Base-by-base conservation (phyloP, 306 rosid species). In the cucumber (Cucumis sativus) region DNA sequence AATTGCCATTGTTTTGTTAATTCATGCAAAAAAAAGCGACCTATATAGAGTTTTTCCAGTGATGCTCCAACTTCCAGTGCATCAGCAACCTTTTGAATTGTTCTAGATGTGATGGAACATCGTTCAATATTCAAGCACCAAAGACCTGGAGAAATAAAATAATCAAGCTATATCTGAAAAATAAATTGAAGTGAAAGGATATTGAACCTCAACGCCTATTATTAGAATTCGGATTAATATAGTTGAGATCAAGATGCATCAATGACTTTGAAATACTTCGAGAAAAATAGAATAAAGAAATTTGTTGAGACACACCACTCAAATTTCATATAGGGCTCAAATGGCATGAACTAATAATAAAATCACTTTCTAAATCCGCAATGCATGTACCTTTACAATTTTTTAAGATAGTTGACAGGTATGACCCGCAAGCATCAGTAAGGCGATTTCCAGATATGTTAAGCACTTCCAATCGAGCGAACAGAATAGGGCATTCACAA, bases 371-470 rank as follows among this genome's bases (percentile, higher is more conserved):
- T 69, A 69, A 43, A 69, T 69, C 56, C 7, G 79, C 40, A 43
- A 39, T 39, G 78, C 55, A 83, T 80, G 1, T 83, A 92, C 98
- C 97, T 78, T 86, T 86, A 86, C 97, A 92, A 15, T 82, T 92
- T 77, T 87, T 80, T 80, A 92, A 86, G 73, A 95, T 90, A 67
- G 93, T 88, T 78, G 96, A 90, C 52, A 95, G 92, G 85, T 82
- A 95, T 71, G 92, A 88, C 74, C 97, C 93, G 77, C 93, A 92
- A 49, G 92, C 95, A 83, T 95, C 97, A 40, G 98, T 90, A 59
- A 95, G 96, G 79, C 93, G 97, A 77, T 95, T 95, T 78, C 96
- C 96, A 76, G 97, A 90, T 67, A 95, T 77, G 86, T 95, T 90
- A 10, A 95, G 97, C 76, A 90, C 93, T 92, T 89, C 96, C 45